Evolutionary conservation across 176 grass and related monocot species (phyloP).

Genomic region (Bothriochloa decipiens): DNA sequence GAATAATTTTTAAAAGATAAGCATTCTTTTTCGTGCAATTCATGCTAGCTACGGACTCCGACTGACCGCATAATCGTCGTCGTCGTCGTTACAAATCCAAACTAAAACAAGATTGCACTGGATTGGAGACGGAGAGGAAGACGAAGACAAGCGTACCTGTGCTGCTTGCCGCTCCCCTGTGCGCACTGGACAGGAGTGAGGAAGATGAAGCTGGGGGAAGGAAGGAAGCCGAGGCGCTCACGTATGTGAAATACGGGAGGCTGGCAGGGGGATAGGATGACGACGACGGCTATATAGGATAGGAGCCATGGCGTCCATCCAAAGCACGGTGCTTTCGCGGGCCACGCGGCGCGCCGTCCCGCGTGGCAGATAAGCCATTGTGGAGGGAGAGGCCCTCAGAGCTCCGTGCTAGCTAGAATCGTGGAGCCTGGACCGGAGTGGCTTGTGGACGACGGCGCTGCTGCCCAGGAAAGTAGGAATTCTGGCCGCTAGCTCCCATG

Average conservation of each 20-base stretch:
- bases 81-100: not conserved
- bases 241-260: constrained; percentile 36
- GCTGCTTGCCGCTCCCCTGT: not conserved
- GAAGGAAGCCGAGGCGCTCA: not conserved
- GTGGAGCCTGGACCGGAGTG: not conserved
- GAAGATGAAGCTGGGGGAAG: not conserved
- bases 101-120: not conserved
- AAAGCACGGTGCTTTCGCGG: constrained; percentile 1
- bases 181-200: not conserved
- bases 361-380: constrained; percentile 69
- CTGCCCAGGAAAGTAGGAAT: no score
- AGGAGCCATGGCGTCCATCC: constrained; percentile 6
- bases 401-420: not conserved
- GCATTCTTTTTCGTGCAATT: not conserved
- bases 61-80: not conserved
- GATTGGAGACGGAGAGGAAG: not conserved
- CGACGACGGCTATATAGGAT: constrained; percentile 55
- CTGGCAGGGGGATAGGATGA: constrained; percentile 35
- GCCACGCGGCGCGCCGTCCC: not conserved
- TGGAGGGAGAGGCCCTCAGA: constrained; percentile 40
- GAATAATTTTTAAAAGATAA: no score
- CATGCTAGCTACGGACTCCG: not conserved
- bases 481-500: no score
- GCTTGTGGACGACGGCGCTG: not conserved
- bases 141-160: not conserved